Percentiles rank a stretch among this genome's conserved stretches.
Evolutionary conservation across 2,329 filamentous ascomycete genomes (phyloP).

Genomic region (Ophiocordyceps camponoti-floridani): DNA sequence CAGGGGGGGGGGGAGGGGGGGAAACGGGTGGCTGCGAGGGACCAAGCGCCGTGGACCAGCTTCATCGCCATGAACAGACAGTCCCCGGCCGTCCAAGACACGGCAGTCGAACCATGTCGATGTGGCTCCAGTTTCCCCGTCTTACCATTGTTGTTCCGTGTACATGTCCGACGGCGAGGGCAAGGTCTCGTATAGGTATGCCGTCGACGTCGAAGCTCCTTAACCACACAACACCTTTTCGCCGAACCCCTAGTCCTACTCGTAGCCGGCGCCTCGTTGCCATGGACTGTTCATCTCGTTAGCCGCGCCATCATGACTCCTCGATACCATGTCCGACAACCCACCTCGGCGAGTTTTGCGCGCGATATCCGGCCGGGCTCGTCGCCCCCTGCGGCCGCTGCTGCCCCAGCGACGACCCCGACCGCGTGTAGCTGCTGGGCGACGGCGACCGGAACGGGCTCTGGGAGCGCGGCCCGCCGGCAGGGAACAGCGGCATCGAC

Average conservation of each 20-base stretch:
- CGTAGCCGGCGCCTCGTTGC: slow-evolving; percentile 27
- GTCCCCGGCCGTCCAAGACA: no score
- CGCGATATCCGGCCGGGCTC: slow-evolving; percentile 16
- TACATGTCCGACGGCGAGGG: no score
- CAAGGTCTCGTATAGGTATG: no score
- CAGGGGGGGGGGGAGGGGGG: no score
- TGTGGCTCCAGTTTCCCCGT: no score
- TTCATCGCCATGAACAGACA: no score
- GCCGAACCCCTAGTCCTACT: slow-evolving; percentile 8
- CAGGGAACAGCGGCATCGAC: slow-evolving; percentile 24
- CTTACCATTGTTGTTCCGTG: no score
- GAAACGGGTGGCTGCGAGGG: no score
- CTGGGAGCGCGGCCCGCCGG: slow-evolving; percentile 14
- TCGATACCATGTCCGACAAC: background rate
- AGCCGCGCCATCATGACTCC: background rate
- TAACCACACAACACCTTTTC: background rate
- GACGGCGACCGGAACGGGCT: slow-evolving; percentile 17
- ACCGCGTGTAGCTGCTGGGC: slow-evolving; percentile 14
- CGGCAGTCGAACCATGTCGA: no score
- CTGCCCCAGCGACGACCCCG: slow-evolving; percentile 6
- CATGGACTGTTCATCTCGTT: slow-evolving; percentile 16
- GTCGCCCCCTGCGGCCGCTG: slow-evolving; percentile 13
- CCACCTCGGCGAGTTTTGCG: slow-evolving; percentile 22
- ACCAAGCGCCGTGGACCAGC: no score
- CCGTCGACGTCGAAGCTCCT: no score